Evolutionary conservation across 2,329 filamentous ascomycete genomes (phyloP).

Genomic region (Phialocephala sp.): DNA sequence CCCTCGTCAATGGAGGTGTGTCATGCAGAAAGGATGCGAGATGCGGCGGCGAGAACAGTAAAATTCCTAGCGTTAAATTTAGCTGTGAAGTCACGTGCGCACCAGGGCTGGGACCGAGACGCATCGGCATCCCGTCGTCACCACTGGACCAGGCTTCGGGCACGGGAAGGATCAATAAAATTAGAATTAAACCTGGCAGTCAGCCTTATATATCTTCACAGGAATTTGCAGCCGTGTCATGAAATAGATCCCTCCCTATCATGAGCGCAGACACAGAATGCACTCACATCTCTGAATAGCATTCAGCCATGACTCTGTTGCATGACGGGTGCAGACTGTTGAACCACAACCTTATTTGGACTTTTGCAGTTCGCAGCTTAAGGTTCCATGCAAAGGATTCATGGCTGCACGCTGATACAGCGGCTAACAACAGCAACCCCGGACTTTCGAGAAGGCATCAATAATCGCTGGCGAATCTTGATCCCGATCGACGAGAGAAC

Average conservation of each 20-base stretch:
- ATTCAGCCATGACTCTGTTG: slow-evolving; percentile 16
- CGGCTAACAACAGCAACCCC: slow-evolving; percentile 16
- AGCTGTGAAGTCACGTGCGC: not conserved
- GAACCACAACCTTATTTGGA: slow-evolving; percentile 16
- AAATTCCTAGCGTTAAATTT: not conserved
- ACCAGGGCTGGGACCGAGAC: not conserved
- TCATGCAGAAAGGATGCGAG: slow-evolving; percentile 1
- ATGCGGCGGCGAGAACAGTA: not conserved
- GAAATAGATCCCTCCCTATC: not conserved
- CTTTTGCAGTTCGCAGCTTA: slow-evolving; percentile 1
- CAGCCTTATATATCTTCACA: slow-evolving; percentile 13
- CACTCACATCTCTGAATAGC: slow-evolving; percentile 14
- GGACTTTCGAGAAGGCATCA: not conserved
- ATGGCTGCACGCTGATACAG: slow-evolving; percentile 7
- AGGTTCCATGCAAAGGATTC: not conserved
- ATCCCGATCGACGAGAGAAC: not conserved
- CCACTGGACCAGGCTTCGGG: no score
- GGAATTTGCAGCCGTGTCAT: slow-evolving; percentile 13
- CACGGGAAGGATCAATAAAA: slow-evolving; percentile 9
- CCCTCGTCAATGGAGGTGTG: not conserved
- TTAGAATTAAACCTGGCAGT: slow-evolving; percentile 10
- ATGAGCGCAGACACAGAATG: not conserved
- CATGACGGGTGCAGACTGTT: slow-evolving; percentile 7
- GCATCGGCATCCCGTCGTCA: not conserved
- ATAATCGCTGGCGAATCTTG: slow-evolving; percentile 9